Conservation (phyloP, 352 stramenopile species). For the Phytophthora pini region DNA sequence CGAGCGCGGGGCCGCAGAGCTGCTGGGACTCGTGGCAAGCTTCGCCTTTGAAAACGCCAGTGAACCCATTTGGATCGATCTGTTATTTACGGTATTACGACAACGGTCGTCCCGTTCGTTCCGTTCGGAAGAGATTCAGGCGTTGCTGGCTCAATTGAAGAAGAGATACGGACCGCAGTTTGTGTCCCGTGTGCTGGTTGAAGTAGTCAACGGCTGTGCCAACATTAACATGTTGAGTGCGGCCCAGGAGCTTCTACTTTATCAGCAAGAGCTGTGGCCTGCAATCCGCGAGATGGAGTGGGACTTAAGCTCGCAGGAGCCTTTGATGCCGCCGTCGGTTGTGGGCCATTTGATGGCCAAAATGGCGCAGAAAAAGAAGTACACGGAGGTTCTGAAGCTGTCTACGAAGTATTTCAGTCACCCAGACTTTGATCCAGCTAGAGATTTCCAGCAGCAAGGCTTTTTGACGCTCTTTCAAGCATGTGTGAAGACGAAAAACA, state of each 20-base stretch:
- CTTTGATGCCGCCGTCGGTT: constrained; percentile 51
- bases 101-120: constrained; percentile 41
- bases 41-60: constrained; percentile 59
- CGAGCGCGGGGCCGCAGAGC: constrained; percentile 47
- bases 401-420: constrained; percentile 44
- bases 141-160: constrained; percentile 45
- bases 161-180: constrained; percentile 48
- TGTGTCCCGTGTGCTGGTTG: constrained; percentile 49
- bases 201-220: constrained; percentile 71
- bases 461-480: constrained; percentile 67
- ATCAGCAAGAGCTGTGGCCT: constrained; percentile 44
- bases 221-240: constrained; percentile 67
- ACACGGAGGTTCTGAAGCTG: constrained; percentile 45
- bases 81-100: constrained; percentile 78
- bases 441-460: constrained; percentile 64
- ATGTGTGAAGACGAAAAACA: constrained; percentile 18
- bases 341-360: constrained; percentile 58
- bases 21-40: constrained; percentile 57
- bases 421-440: constrained; percentile 31
- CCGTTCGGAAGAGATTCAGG: constrained; percentile 36
- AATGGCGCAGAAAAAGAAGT: constrained; percentile 47
- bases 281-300: constrained; percentile 13
- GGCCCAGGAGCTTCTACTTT: constrained; percentile 57
- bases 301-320: constrained; percentile 6
- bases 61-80: constrained; percentile 68